Percentiles rank a stretch among this genome's conserved stretches.
phyloP scores from a whole-genome alignment of 441 rosid species.

The Hura crepitans region DNA sequence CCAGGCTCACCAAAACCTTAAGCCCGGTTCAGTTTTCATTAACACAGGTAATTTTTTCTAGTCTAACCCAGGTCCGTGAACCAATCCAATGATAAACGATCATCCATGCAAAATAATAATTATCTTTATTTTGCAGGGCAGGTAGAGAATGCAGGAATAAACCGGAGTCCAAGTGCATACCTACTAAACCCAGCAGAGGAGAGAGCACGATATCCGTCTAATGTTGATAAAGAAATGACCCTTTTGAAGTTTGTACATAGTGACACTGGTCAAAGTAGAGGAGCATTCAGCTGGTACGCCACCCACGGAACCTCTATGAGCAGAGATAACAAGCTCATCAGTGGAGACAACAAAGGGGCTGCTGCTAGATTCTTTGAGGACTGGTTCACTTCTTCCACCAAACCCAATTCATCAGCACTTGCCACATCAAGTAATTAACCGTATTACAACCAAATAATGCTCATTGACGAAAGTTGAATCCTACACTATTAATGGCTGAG shows the following conservation, averaged over 20 bases:
- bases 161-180: slow-evolving; percentile 58
- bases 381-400: slow-evolving; percentile 32
- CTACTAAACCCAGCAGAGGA: slow-evolving; percentile 46
- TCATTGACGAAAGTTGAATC: too few species aligned
- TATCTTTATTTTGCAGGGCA: slow-evolving; percentile 35
- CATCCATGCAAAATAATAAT: too few species aligned
- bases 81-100: too few species aligned
- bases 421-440: slow-evolving; percentile 10
- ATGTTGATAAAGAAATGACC: slow-evolving; percentile 53
- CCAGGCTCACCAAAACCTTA: slow-evolving; percentile 50
- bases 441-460: not conserved
- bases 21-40: slow-evolving; percentile 45
- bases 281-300: slow-evolving; percentile 58
- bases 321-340: slow-evolving; percentile 51
- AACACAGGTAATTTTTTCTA: slow-evolving; percentile 34
- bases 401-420: slow-evolving; percentile 17
- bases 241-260: slow-evolving; percentile 42
- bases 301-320: slow-evolving; percentile 65
- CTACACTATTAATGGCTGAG: too few species aligned
- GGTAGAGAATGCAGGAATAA: slow-evolving; percentile 49
- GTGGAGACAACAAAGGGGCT: slow-evolving; percentile 66
- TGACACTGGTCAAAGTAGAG: slow-evolving; percentile 31
- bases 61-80: too few species aligned
- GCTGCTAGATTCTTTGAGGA: slow-evolving; percentile 64
- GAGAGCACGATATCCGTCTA: slow-evolving; percentile 36